phyloP scores from a whole-genome alignment of 2,329 filamentous ascomycete genomes.

The Xylaria sp. region DNA sequence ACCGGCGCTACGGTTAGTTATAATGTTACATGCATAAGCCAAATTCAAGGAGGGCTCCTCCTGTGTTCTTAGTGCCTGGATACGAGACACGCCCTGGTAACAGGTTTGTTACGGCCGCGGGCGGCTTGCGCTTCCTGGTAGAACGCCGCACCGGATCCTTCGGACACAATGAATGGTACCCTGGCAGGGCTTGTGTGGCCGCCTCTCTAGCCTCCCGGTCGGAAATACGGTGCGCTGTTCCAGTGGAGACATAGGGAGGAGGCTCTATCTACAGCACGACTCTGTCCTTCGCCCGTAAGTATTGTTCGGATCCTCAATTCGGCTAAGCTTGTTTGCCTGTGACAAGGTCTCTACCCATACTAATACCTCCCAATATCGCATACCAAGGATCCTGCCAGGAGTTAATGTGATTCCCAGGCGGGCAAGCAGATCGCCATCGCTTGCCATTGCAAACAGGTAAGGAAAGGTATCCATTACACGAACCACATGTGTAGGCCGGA shows the following conservation, averaged over 20 bases:
- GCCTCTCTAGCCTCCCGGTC: slow-evolving; percentile 7
- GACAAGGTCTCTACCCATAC: neutral
- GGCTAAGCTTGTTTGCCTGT: slow-evolving; percentile 1
- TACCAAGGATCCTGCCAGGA: neutral
- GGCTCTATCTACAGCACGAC: slow-evolving; percentile 2
- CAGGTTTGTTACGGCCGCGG: slow-evolving; percentile 20
- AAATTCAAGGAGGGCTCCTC: slow-evolving; percentile 5
- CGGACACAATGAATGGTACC: slow-evolving; percentile 13
- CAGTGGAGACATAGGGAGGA: slow-evolving; percentile 4
- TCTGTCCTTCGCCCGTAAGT: neutral
- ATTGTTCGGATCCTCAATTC: neutral
- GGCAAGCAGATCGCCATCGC: neutral
- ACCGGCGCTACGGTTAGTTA: slow-evolving; percentile 31
- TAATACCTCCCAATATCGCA: neutral
- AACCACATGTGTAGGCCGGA: neutral
- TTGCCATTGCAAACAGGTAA: neutral
- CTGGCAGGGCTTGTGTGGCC: slow-evolving; percentile 14
- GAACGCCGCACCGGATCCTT: slow-evolving; percentile 30
- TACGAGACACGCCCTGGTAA: slow-evolving; percentile 17
- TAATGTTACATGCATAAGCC: slow-evolving; percentile 31
- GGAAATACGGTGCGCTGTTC: slow-evolving; percentile 32
- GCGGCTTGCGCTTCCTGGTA: slow-evolving; percentile 4
- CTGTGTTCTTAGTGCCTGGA: neutral
- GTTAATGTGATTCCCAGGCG: neutral
- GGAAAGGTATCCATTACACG: neutral